These are phyloP conservation scores for Posidonia australis DNA, from an alignment of 106 monocot genomes.

Conservation along the genomic window DNA sequence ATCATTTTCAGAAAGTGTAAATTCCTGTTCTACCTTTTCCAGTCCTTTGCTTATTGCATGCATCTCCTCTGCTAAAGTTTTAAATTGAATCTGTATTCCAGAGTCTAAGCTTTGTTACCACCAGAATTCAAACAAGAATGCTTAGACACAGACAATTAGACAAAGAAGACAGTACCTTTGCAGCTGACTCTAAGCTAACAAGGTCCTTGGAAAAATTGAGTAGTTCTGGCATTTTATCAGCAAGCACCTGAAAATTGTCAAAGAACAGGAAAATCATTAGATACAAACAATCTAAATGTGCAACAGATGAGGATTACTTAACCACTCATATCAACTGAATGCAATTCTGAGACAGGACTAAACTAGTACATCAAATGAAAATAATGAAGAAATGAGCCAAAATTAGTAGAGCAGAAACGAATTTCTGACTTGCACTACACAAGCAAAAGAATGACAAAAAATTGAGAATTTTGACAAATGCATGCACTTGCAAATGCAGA, in stretches of 20 bases:
- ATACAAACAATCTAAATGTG: too few relatives aligned
- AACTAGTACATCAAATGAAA: too few relatives aligned
- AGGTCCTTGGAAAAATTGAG: slow-evolving; percentile 75
- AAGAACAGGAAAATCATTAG: too few relatives aligned
- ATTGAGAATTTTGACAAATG: too few relatives aligned
- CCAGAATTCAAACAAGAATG: neutral
- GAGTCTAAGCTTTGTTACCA: neutral
- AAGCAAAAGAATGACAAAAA: too few relatives aligned
- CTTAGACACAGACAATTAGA: neutral
- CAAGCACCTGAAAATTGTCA: slow-evolving; percentile 68
- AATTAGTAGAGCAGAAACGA: too few relatives aligned
- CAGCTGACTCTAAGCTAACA: slow-evolving; percentile 57
- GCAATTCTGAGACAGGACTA: too few relatives aligned
- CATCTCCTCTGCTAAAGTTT: slow-evolving; percentile 82
- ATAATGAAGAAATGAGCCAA: too few relatives aligned
- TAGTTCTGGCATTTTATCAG: slow-evolving; percentile 85
- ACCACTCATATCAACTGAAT: too few relatives aligned
- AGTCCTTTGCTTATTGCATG: slow-evolving; percentile 83
- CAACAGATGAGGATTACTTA: too few relatives aligned
- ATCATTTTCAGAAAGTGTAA: slow-evolving; percentile 69
- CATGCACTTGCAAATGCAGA: too few relatives aligned
- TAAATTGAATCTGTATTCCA: slow-evolving; percentile 73
- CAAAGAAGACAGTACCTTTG: slow-evolving; percentile 40
- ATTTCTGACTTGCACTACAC: too few relatives aligned
- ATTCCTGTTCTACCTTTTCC: slow-evolving; percentile 78